A percentile compares a stretch with the other conserved stretches of the same genome.
Evolutionary conservation across 2,329 filamentous ascomycete species (phyloP).

Genomic region (Microdochium paspali): DNA sequence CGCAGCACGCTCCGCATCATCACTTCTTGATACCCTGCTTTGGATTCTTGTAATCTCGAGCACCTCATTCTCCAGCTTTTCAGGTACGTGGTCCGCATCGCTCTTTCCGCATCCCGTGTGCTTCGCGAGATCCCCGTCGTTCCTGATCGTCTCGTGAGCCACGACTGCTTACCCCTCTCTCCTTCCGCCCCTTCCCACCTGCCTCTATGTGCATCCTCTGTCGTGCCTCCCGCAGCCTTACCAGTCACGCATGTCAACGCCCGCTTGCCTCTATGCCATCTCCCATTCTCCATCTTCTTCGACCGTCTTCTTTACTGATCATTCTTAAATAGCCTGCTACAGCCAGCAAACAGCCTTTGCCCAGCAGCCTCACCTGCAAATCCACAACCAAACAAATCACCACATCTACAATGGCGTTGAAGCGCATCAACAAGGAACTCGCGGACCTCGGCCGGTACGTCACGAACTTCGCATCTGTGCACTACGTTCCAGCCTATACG

Average conservation of each 20-base stretch:
- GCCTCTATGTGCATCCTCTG: slow-evolving; percentile 1
- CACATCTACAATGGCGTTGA: slow-evolving; percentile 63
- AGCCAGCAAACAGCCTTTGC: slow-evolving; percentile 12
- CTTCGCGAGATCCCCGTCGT: too few relatives aligned
- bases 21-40: background rate
- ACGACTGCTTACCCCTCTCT: background rate
- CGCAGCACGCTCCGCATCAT: background rate
- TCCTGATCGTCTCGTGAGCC: background rate
- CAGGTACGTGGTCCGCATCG: background rate
- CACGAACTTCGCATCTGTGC: slow-evolving; percentile 6
- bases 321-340: slow-evolving; percentile 12
- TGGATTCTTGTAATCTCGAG: background rate
- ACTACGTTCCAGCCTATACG: slow-evolving; percentile 1
- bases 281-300: slow-evolving; percentile 8
- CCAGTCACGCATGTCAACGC: background rate
- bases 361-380: slow-evolving; percentile 4
- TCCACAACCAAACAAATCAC: slow-evolving; percentile 4
- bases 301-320: slow-evolving; percentile 17
- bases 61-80: background rate
- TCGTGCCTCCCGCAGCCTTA: background rate
- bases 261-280: background rate
- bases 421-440: slow-evolving; percentile 93
- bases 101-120: background rate
- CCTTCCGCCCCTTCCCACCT: background rate
- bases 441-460: slow-evolving; percentile 81